Conservation (phyloP, 768 basidiomycete species). For the Mycena alexandri region DNA sequence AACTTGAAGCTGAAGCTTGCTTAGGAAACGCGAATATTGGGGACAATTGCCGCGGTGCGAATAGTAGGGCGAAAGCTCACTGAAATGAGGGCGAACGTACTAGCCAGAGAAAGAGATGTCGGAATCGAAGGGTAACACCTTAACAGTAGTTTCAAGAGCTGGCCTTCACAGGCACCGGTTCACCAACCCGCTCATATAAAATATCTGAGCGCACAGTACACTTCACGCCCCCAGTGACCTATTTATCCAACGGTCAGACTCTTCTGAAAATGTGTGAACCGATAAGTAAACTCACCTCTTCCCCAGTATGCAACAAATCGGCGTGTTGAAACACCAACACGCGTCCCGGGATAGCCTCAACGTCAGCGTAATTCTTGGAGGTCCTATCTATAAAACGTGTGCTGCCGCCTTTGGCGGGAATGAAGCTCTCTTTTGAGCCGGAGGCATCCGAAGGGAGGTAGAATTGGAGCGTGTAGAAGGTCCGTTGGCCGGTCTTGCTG, state of each 20-base stretch:
- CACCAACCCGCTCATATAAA: constrained; percentile 26
- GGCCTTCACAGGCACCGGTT: constrained; percentile 8
- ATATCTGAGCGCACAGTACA: constrained; percentile 30
- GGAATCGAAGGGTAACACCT: no score
- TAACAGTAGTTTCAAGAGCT: neutral
- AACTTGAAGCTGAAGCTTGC: no score
- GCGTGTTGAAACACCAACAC: constrained; percentile 34
- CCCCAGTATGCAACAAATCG: constrained; percentile 27
- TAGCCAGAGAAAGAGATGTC: no score
- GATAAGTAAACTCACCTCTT: constrained; percentile 14
- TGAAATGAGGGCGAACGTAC: no score
- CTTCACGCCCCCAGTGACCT: constrained; percentile 29
- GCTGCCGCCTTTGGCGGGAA: constrained; percentile 27
- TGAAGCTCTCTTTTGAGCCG: constrained; percentile 30
- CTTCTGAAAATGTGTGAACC: neutral
- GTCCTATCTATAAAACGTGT: constrained; percentile 16
- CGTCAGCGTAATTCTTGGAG: constrained; percentile 20
- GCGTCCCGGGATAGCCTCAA: constrained; percentile 30
- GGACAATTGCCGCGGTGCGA: no score
- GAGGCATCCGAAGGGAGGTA: constrained; percentile 33
- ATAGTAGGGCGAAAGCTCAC: no score
- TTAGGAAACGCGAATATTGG: no score
- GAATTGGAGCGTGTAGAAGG: constrained; percentile 36
- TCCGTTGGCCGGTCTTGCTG: constrained; percentile 25
- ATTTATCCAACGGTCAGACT: neutral